These are phyloP conservation scores for Handroanthus guayacan DNA, from an alignment of 257 asterid genomes.

Conservation along the genomic window DNA sequence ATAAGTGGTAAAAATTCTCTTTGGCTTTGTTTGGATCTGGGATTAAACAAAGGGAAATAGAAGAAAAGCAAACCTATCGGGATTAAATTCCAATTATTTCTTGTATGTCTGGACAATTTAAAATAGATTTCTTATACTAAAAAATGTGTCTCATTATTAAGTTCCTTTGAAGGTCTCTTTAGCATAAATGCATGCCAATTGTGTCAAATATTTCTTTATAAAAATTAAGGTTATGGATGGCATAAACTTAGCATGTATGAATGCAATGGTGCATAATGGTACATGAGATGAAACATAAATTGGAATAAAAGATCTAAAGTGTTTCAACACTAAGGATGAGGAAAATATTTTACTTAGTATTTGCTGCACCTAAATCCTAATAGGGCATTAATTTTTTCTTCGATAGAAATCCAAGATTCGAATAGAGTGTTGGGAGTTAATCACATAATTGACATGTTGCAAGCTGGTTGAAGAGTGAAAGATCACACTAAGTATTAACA, in stretches of 20 bases:
- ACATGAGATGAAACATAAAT: no score
- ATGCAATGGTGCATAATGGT: no score
- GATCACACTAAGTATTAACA: background rate
- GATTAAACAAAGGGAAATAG: background rate
- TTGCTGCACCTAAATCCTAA: background rate
- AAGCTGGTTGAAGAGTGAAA: slow-evolving; percentile 18
- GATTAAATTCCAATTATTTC: background rate
- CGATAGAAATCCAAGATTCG: background rate
- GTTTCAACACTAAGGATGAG: background rate
- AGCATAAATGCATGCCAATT: background rate
- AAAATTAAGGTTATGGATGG: no score
- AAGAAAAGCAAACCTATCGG: background rate
- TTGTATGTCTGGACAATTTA: background rate
- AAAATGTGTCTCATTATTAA: background rate
- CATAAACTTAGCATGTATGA: no score
- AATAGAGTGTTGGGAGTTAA: background rate
- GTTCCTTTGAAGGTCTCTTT: background rate
- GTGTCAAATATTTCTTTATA: no score
- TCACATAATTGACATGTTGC: background rate
- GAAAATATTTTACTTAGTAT: background rate
- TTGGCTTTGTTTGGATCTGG: background rate
- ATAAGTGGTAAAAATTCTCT: background rate
- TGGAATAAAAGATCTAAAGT: no score
- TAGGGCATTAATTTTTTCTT: background rate
- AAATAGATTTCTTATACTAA: background rate